Evolutionary conservation across 1,284 basidiomycete genomes (phyloP).

Genomic region (Erythrobasidium hasegawianum): DNA sequence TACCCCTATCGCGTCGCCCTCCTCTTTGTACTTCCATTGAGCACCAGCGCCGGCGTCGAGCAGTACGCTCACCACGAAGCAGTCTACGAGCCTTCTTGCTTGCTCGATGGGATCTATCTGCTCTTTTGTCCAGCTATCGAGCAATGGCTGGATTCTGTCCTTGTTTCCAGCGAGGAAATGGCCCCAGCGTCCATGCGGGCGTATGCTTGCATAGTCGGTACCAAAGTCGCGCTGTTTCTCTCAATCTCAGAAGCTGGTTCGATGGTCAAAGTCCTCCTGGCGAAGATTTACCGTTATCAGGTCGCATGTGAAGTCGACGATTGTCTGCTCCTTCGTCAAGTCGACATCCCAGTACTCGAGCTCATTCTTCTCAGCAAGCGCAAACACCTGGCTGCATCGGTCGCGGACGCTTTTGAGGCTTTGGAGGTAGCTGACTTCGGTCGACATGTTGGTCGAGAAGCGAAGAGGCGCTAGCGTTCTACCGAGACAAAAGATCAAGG

Average conservation of each 20-base stretch:
- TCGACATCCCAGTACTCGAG: conserved; percentile 83
- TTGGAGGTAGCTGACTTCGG: conserved; percentile 61
- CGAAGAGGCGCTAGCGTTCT: too few species aligned
- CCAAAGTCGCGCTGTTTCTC: conserved; percentile 71
- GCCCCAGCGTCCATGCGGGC: conserved; percentile 84
- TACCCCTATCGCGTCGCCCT: conserved; percentile 43
- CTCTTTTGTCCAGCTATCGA: conserved; percentile 47
- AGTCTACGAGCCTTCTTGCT: conserved; percentile 72
- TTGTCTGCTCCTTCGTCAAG: conserved; percentile 65
- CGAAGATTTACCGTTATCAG: conserved; percentile 68
- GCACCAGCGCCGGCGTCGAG: conserved; percentile 91
- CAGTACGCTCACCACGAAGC: conserved; percentile 87
- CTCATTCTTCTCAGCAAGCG: conserved; percentile 66
- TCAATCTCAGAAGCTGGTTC: neutral
- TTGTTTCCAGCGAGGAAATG: conserved; percentile 69
- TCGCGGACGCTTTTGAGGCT: conserved; percentile 83
- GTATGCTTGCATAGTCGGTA: conserved; percentile 65
- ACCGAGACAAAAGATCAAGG: too few species aligned
- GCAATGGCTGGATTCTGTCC: conserved; percentile 60
- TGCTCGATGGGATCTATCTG: conserved; percentile 61
- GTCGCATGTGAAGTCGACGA: conserved; percentile 72
- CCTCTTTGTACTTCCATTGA: conserved; percentile 72
- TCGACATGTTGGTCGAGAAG: too few species aligned
- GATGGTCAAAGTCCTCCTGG: too few species aligned
- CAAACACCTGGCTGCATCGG: conserved; percentile 71